Conservation (phyloP, 2,329 filamentous ascomycete species). For the Reticulascus tulasneorum region DNA sequence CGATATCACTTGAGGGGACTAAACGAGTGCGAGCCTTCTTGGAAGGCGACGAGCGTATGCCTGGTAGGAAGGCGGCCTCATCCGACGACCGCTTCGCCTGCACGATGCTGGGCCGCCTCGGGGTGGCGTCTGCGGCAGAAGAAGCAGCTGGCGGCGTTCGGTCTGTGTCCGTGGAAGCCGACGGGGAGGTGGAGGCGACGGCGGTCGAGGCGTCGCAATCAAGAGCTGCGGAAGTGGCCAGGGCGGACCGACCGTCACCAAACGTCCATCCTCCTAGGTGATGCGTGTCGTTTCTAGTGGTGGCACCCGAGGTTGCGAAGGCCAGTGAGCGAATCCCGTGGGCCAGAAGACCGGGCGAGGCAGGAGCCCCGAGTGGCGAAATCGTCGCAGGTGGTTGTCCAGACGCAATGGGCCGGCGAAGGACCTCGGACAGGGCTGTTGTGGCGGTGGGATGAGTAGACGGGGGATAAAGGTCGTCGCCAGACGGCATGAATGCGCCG, state of each 20-base stretch:
- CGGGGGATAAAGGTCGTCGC: constrained; percentile 12
- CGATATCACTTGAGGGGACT: constrained; percentile 39
- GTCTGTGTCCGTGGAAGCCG: constrained; percentile 7
- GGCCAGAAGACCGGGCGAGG: too few species aligned
- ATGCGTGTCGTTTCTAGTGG: too few species aligned
- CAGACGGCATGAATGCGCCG: constrained; percentile 16
- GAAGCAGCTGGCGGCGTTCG: constrained; percentile 3
- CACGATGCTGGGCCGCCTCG: constrained; percentile 9
- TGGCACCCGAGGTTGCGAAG: too few species aligned
- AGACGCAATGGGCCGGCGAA: too few species aligned
- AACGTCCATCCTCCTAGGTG: too few species aligned
- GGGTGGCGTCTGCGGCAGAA: constrained; percentile 5
- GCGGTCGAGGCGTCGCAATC: constrained; percentile 14
- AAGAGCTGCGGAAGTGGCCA: background rate
- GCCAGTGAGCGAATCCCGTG: too few species aligned
- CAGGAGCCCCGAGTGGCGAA: too few species aligned
- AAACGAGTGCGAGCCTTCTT: constrained; percentile 48
- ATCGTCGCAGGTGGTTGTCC: too few species aligned
- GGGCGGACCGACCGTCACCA: too few species aligned
- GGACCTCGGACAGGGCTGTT: background rate
- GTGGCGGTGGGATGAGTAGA: too few species aligned
- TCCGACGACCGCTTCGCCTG: constrained; percentile 25
- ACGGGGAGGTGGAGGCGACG: constrained; percentile 7
- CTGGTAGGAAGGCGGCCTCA: constrained; percentile 10
- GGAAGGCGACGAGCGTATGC: constrained; percentile 22